A percentile compares a stretch with the other conserved stretches of the same genome.
Evolutionary conservation across 2,329 filamentous ascomycete species (phyloP).

Genomic region (Colletotrichum neosansevieriae): DNA sequence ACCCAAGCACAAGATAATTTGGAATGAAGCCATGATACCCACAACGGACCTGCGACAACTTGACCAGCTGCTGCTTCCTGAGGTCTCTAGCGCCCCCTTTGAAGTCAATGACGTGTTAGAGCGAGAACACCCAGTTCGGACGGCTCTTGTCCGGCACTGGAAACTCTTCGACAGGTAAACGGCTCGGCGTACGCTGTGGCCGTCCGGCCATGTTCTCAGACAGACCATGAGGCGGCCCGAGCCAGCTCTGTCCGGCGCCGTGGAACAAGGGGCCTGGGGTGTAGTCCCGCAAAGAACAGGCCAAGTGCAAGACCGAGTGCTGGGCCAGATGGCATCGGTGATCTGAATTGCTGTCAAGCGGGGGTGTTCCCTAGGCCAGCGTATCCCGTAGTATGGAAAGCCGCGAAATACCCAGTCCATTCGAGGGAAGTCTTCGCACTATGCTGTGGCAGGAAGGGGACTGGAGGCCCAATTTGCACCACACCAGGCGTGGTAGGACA

Average conservation of each 20-base stretch:
- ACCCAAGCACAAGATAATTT: constrained; percentile 9
- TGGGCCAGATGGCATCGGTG: not conserved
- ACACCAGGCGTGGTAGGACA: not conserved
- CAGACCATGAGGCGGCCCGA: not conserved
- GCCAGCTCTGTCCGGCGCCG: not conserved
- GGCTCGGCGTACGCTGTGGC: not conserved
- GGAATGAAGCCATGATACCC: constrained; percentile 7
- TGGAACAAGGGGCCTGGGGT: not conserved
- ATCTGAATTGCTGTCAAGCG: not conserved
- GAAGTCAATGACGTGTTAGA: constrained; percentile 35
- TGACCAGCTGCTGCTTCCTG: not conserved
- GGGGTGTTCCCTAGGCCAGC: not conserved
- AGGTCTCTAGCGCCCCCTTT: not conserved
- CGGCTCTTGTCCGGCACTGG: not conserved
- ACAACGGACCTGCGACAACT: not conserved
- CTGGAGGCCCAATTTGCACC: constrained; percentile 5
- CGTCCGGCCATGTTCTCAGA: constrained; percentile 10
- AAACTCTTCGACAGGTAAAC: not conserved
- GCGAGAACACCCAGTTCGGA: constrained; percentile 9
- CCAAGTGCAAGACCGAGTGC: not conserved
- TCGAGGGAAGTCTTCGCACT: not conserved
- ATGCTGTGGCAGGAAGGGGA: not conserved
- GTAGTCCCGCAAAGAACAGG: constrained; percentile 4
- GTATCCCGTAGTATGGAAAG: too few relatives aligned
- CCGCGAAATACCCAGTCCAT: too few relatives aligned